Evolutionary conservation across 2,329 filamentous ascomycete genomes (phyloP).

Genomic region (Fusarium chaquense): DNA sequence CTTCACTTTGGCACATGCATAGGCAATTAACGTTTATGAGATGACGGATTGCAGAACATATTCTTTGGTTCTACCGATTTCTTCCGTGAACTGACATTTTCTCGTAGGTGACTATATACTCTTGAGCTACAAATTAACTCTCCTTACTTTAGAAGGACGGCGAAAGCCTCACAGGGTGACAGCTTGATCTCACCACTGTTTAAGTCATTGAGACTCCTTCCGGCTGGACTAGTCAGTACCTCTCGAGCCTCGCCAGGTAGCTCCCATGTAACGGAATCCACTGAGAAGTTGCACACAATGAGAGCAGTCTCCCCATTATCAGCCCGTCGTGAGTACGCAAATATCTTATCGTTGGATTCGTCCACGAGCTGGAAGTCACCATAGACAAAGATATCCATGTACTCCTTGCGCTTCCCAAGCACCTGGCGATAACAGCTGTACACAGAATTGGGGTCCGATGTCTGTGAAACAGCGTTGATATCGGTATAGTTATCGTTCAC

Average conservation of each 20-base stretch:
- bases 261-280: conserved; percentile 50
- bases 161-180: conserved; percentile 55
- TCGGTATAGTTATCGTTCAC: conserved; percentile 71
- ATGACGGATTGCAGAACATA: not conserved
- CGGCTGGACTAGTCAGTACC: conserved; percentile 52
- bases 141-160: conserved; percentile 48
- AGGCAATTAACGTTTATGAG: not conserved
- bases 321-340: conserved; percentile 55
- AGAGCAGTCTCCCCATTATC: conserved; percentile 51
- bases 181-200: conserved; percentile 47
- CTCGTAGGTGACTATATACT: not conserved
- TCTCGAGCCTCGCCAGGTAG: conserved; percentile 47
- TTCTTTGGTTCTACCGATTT: not conserved
- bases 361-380: conserved; percentile 63
- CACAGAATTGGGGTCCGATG: conserved; percentile 61
- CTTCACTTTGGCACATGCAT: conserved; percentile 1
- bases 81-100: not conserved
- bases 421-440: conserved; percentile 72
- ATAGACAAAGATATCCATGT: conserved; percentile 74
- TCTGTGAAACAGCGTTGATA: conserved; percentile 72
- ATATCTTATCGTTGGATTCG: conserved; percentile 52
- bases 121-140: not conserved
- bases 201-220: conserved; percentile 48
- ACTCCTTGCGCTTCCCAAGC: conserved; percentile 69
- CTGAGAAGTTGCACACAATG: conserved; percentile 56